Evolutionary conservation across 176 grass and related monocot genomes (phyloP).

Genomic region (Avena sativa): DNA sequence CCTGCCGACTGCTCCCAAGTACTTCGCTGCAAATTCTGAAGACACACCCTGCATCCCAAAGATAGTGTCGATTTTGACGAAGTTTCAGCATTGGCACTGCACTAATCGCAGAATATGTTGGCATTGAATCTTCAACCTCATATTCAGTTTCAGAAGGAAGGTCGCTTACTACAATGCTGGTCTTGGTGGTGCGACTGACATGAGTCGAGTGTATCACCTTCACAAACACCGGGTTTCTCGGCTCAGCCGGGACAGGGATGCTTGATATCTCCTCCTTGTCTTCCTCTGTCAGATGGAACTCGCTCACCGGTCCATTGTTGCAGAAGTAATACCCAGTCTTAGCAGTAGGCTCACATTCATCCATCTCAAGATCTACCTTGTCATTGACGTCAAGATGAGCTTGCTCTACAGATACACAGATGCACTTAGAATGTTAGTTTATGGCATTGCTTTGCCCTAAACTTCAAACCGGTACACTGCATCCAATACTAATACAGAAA

Average conservation of each 20-base stretch:
- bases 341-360: not conserved
- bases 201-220: constrained; percentile 45
- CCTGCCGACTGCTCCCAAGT: not conserved
- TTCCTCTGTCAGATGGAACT: constrained; percentile 35
- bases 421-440: no score
- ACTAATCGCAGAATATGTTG: no score
- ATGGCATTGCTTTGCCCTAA: no score
- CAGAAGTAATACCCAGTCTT: constrained; percentile 46
- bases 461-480: no score
- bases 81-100: not conserved
- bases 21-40: constrained; percentile 34
- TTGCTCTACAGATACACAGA: not conserved
- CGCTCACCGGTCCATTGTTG: constrained; percentile 45
- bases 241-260: not conserved
- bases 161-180: constrained; percentile 32
- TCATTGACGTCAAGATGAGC: not conserved
- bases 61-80: not conserved
- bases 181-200: constrained; percentile 9
- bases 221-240: constrained; percentile 44
- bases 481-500: no score
- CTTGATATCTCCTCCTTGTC: constrained; percentile 47
- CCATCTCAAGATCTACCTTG: not conserved
- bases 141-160: not conserved
- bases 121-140: not conserved
- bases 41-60: constrained; percentile 6